These are phyloP conservation scores for Coemansia sp. DNA, from an alignment of 192 early-diverging fungal species.

Conservation along the genomic window DNA sequence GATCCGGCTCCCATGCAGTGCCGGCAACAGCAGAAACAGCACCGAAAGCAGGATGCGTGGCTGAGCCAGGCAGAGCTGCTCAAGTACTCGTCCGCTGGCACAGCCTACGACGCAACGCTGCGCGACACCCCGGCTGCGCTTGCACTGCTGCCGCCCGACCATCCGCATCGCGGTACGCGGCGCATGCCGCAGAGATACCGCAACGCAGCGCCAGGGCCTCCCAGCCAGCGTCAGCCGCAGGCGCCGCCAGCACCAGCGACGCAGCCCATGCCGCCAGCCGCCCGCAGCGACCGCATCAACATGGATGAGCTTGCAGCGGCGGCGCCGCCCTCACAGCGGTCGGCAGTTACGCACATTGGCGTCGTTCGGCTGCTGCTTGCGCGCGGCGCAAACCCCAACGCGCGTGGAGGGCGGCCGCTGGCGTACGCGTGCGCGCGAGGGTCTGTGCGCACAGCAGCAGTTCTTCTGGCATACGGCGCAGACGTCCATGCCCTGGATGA, in stretches of 20 bases:
- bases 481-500: constrained; percentile 21
- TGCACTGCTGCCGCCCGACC: neutral
- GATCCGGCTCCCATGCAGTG: neutral
- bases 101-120: constrained; percentile 4
- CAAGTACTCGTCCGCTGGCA: constrained; percentile 17
- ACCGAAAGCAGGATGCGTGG: neutral
- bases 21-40: neutral
- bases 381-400: constrained; percentile 35
- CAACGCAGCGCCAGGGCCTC: neutral
- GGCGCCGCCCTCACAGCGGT: no score
- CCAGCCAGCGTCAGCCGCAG: neutral
- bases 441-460: constrained; percentile 24
- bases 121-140: constrained; percentile 1
- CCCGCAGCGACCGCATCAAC: neutral
- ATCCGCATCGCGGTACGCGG: neutral
- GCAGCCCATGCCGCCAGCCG: neutral
- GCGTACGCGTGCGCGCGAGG: constrained; percentile 34
- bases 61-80: constrained; percentile 6
- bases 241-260: neutral
- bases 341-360: constrained; percentile 18
- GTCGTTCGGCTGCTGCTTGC: constrained; percentile 40
- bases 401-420: constrained; percentile 32
- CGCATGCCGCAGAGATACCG: constrained; percentile 16
- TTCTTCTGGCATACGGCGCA: constrained; percentile 31
- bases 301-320: neutral